Percentiles rank a stretch among this genome's conserved stretches.
Evolutionary conservation across 352 stramenopile genomes (phyloP).

Genomic region (Globisporangium canariense): DNA sequence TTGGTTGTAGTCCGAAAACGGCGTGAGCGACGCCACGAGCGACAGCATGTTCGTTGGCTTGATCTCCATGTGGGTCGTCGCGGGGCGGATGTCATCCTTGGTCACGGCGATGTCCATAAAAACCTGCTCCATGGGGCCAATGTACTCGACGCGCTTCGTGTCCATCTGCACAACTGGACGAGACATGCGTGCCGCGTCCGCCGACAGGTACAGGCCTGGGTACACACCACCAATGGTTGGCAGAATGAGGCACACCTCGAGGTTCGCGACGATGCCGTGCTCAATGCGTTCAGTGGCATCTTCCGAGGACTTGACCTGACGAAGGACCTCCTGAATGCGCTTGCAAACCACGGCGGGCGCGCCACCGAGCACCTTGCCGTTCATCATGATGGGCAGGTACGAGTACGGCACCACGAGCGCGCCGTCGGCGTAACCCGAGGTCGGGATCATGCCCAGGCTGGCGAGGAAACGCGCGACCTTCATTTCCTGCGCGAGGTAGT

Average conservation of each 20-base stretch:
- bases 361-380: constrained; percentile 95
- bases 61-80: constrained; percentile 98
- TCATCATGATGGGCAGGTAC: constrained; percentile 95
- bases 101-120: constrained; percentile 98
- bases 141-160: constrained; percentile 93
- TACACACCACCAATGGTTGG: constrained; percentile 91
- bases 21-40: constrained; percentile 97
- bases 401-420: constrained; percentile 84
- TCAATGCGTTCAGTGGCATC: constrained; percentile 45
- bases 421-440: constrained; percentile 75
- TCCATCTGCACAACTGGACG: constrained; percentile 90
- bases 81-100: constrained; percentile 93
- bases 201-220: constrained; percentile 97
- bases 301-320: constrained; percentile 66
- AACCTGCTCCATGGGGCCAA: constrained; percentile 97
- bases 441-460: constrained; percentile 80
- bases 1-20: constrained; percentile 99
- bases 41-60: constrained; percentile 99
- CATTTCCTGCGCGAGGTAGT: constrained; percentile 68
- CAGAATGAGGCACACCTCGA: constrained; percentile 82
- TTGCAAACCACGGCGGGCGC: constrained; percentile 85
- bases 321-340: constrained; percentile 66
- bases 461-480: constrained; percentile 77
- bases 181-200: constrained; percentile 93
- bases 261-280: constrained; percentile 68